These are phyloP conservation scores for Pyracantha coccinea DNA, from an alignment of 331 rosid genomes.

Conservation along the genomic window DNA sequence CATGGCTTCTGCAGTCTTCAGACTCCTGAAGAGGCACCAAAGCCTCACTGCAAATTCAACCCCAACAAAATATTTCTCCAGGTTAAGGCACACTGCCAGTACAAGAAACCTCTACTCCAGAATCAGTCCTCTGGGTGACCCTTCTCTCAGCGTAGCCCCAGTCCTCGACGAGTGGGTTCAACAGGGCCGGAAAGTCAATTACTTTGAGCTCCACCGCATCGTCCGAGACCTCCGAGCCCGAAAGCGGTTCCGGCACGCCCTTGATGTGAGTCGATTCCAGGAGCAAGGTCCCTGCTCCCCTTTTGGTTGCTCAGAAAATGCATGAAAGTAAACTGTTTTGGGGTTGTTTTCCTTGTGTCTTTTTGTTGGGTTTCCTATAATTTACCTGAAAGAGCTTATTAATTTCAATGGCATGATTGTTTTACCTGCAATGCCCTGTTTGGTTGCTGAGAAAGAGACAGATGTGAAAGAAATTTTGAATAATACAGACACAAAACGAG, in stretches of 20 bases:
- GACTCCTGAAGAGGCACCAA: conserved; percentile 12
- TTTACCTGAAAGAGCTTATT: background rate
- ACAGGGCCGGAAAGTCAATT: conserved; percentile 34
- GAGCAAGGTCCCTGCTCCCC: background rate
- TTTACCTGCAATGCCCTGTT: background rate
- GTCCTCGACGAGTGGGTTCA: conserved; percentile 52
- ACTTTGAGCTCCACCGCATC: conserved; percentile 26
- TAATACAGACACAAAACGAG: no score
- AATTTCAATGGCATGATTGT: background rate
- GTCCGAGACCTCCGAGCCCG: conserved; percentile 37
- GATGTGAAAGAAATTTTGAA: no score
- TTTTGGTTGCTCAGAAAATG: background rate
- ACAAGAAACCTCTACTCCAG: conserved; percentile 36
- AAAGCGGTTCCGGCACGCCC: conserved; percentile 62
- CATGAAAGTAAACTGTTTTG: no score
- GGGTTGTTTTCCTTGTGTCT: background rate
- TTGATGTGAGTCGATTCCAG: conserved; percentile 28
- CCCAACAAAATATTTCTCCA: conserved; percentile 19
- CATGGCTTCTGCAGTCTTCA: conserved; percentile 16
- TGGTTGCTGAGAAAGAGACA: background rate
- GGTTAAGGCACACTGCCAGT: background rate
- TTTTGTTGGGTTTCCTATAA: background rate
- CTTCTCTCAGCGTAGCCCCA: conserved; percentile 42
- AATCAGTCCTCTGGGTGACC: conserved; percentile 63
- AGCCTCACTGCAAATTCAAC: conserved; percentile 8